Evolutionary conservation across 164 flowering plant genomes (phyloP), one percentile per base, ranked within the genome.

Genomic region (Magnolia sinica): DNA sequence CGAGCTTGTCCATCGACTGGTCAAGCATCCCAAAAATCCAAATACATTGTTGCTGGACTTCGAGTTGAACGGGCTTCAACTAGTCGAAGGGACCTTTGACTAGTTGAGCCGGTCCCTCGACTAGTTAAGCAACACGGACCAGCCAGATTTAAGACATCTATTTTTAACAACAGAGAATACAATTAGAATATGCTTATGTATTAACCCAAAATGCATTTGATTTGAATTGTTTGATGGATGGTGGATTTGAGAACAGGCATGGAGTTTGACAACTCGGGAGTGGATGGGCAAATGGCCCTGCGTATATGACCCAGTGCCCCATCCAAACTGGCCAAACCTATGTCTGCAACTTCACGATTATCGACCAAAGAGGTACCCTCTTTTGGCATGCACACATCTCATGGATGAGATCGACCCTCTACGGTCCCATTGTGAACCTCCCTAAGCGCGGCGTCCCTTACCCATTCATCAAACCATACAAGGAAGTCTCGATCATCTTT

Each of bases 271-370:
- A 91, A 73, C 83, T 87, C 4, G 76, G 72, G 29, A 87, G 83
- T 55, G 92, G 92, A 31, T 88, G 91, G 91, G 85, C 87, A 7
- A 91, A 91, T 81, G 94, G 94, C 22, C 91, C 91, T 13, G 87
- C 87, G 2, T 90, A 89, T 50, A 63, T 90, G 0, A 89, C 94
- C 10, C 95, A 89, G 67, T 89, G 93, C 73, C 93, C 93, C 13
- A 91, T 90, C 51, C 93, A 89, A 20, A 85, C 85, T 0, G 92
- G 92, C 23, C 90, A 88, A 75, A 73, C 68, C 29, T 89, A 89
- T 74, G 82, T 83, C 0, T 88, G 89, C 84, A 90, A 91, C 84
- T 88, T 81, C 89, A 90, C 90, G 9, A 75, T 91, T 4, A 77
- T 73, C 1, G 88, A 88, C 20, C 93, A 89, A 68, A 85, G 88